Evolutionary conservation across 768 basidiomycete species (phyloP).

Genomic region (Boletus pseudo-olivaceus): DNA sequence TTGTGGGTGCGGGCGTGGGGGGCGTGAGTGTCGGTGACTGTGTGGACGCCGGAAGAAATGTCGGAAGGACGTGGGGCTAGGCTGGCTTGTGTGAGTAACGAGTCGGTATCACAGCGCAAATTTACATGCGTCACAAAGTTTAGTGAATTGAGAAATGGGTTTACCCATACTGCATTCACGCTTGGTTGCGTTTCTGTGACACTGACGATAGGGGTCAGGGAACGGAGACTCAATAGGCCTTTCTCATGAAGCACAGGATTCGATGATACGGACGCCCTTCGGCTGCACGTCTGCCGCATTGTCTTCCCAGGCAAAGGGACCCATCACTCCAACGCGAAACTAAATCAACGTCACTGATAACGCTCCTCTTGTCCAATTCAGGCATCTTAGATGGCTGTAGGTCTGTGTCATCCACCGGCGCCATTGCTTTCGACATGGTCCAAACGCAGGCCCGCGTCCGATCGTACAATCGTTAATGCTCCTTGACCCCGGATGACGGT

Average conservation of each 20-base stretch:
- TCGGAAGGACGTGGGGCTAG: conserved; percentile 41
- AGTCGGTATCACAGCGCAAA: conserved; percentile 1
- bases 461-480: neutral
- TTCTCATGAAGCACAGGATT: conserved; percentile 20
- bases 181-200: conserved; percentile 11
- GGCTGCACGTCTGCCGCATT: conserved; percentile 25
- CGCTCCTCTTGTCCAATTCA: neutral
- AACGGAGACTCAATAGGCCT: conserved; percentile 1
- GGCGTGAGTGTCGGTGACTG: conserved; percentile 90
- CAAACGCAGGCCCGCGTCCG: neutral
- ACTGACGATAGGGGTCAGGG: conserved; percentile 8
- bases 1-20: conserved; percentile 81
- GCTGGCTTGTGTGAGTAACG: conserved; percentile 12
- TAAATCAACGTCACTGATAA: conserved; percentile 18
- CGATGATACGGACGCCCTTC: conserved; percentile 6
- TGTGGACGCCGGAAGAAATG: conserved; percentile 66
- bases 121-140: conserved; percentile 13
- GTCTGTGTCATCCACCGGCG: neutral
- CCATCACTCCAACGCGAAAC: conserved; percentile 17
- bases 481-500: neutral
- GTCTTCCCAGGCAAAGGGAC: conserved; percentile 14
- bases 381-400: neutral
- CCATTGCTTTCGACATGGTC: neutral
- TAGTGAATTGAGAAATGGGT: conserved; percentile 7
- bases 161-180: conserved; percentile 1